phyloP scores from a whole-genome alignment of 805 yeast species.

The Candida cerambycidarum region DNA sequence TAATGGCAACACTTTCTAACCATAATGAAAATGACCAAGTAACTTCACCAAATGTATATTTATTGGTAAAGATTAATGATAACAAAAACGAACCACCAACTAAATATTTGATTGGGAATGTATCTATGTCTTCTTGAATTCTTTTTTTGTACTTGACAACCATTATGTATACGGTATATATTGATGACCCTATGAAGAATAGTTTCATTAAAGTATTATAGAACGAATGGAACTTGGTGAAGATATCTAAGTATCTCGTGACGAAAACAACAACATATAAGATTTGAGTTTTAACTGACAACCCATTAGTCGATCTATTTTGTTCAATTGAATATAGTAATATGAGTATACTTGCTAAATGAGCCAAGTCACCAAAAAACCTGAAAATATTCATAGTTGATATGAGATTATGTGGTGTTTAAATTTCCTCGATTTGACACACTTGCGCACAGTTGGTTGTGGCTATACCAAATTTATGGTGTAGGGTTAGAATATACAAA shows the following conservation, averaged over 20 bases:
- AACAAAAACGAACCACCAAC: slow-evolving; percentile 58
- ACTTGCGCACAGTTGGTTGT: background rate
- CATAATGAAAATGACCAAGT: slow-evolving; percentile 89
- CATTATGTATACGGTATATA: slow-evolving; percentile 75
- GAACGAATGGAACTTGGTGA: slow-evolving; percentile 56
- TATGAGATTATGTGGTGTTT: background rate
- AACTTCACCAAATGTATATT: slow-evolving; percentile 60
- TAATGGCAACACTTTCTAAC: slow-evolving; percentile 88
- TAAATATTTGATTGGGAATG: slow-evolving; percentile 73
- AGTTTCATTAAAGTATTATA: slow-evolving; percentile 83
- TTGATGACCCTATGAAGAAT: slow-evolving; percentile 72
- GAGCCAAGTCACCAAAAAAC: slow-evolving; percentile 73
- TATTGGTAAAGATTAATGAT: slow-evolving; percentile 62
- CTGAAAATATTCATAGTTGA: slow-evolving; percentile 42
- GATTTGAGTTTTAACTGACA: slow-evolving; percentile 85
- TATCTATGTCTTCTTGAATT: slow-evolving; percentile 61
- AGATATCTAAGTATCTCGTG: slow-evolving; percentile 40
- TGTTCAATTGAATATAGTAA: slow-evolving; percentile 67
- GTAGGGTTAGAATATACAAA: too few species aligned
- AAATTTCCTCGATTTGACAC: slow-evolving; percentile 1
- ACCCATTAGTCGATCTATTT: slow-evolving; percentile 71
- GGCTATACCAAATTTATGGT: background rate
- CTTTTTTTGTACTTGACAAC: slow-evolving; percentile 56
- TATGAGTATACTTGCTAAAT: slow-evolving; percentile 74
- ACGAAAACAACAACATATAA: slow-evolving; percentile 54